These are phyloP conservation scores for Ananas comosus DNA, from an alignment of 176 grass and related monocot genomes.

Conservation along the genomic window DNA sequence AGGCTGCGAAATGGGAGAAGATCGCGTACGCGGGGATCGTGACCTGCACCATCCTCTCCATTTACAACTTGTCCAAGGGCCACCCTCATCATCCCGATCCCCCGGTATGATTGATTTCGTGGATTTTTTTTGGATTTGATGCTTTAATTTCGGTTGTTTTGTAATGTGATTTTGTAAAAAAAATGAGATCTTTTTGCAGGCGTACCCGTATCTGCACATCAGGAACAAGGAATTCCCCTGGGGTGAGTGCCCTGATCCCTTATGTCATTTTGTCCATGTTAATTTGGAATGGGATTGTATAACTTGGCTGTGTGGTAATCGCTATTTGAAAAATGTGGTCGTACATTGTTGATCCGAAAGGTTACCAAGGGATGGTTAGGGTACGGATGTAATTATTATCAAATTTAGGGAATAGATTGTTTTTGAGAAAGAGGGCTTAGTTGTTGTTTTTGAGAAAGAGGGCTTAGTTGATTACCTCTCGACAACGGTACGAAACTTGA, in stretches of 20 bases:
- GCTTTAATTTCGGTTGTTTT: not conserved
- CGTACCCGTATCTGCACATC: constrained; percentile 41
- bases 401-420: too few relatives aligned
- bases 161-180: not conserved
- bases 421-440: too few relatives aligned
- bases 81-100: constrained; percentile 36
- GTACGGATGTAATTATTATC: too few relatives aligned
- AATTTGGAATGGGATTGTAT: not conserved
- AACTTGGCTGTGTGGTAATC: not conserved
- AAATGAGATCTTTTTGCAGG: constrained; percentile 11
- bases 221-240: constrained; percentile 49
- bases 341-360: not conserved
- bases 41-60: constrained; percentile 43
- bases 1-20: constrained; percentile 52
- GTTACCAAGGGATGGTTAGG: too few relatives aligned
- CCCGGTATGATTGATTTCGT: constrained; percentile 21
- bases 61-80: constrained; percentile 40
- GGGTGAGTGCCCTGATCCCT: constrained; percentile 20
- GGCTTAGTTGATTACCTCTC: too few relatives aligned
- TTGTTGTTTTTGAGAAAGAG: too few relatives aligned
- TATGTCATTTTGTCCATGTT: not conserved
- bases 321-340: not conserved
- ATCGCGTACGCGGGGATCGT: constrained; percentile 39
- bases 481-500: too few relatives aligned
- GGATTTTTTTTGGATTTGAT: not conserved